Base-by-base conservation (phyloP, 2,329 filamentous ascomycete species). In the Ceratocystis eucalypticola region DNA sequence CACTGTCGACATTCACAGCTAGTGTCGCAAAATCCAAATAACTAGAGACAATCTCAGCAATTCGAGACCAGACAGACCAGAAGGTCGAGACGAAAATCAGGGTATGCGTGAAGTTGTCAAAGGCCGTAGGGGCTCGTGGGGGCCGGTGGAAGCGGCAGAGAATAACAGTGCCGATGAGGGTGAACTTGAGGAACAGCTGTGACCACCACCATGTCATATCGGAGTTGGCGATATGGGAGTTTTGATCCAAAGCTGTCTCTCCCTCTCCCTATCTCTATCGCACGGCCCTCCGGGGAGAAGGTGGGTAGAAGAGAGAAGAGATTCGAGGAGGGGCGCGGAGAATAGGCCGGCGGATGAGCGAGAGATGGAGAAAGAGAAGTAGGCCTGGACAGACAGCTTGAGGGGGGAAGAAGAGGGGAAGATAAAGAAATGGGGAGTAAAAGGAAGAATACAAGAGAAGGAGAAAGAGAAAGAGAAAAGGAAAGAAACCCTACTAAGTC, bases 91-190 rank as follows among this genome's bases (percentile, higher is more conserved):
- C 53, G 15, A 69, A 67, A 20, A 70, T 68, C 25, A 65, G 37
- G 46, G 68, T 68, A 48, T 70, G 69, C 46, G 68, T 65, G 22
- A 68, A 66, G 53, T 70, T 70, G 45, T 70, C 69, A 59, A 69
- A 65, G 30, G 66, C 50, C 20, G 68, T 70, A 6, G 69, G 69
- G 8, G 69, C 64, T 41, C 68, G 68, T 41, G 68, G 68, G n/a
- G 69, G 69, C 44, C 69, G 68, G 65, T 68, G 68, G 45, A 69
- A 70, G 53, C 69, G 69, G 45, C 69, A 70, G 57, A 69, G 59
- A 48, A 69, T 61, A 44, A 70, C 68, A 30, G 68, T 67, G 55
- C 67, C 63, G 67, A 70, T 64, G 45, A 70, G 69, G 55, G 64
- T 65, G 59, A 69, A 64, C 67, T 69, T 69, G 64, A 69, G 67